Evolutionary conservation across 441 rosid species (phyloP).

Genomic region (Manihot esculenta): DNA sequence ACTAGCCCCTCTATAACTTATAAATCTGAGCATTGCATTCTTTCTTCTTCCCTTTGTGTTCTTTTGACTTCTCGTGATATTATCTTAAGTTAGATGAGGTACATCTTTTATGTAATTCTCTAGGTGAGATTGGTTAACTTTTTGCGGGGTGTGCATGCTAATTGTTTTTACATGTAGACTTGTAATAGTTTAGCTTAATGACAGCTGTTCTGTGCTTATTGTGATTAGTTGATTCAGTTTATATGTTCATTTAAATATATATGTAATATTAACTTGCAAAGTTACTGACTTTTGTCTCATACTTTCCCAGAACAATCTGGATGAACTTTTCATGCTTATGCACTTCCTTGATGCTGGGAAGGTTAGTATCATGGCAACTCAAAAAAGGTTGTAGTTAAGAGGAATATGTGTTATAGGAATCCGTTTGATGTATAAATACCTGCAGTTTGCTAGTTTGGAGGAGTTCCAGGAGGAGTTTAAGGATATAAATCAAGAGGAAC

Average conservation of each 20-base stretch:
- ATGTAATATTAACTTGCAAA: conserved; percentile 13
- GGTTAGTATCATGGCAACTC: no score
- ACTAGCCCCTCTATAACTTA: no score
- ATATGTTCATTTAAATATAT: background rate
- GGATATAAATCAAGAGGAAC: conserved; percentile 99
- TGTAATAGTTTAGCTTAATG: background rate
- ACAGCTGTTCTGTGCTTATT: conserved; percentile 3
- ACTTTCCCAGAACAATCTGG: conserved; percentile 89
- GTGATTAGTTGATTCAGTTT: background rate
- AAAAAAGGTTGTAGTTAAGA: conserved; percentile 17
- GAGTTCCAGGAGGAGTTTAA: conserved; percentile 98
- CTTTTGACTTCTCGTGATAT: background rate
- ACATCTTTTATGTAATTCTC: background rate
- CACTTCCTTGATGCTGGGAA: conserved; percentile 99
- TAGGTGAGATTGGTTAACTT: background rate
- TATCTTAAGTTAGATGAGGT: background rate
- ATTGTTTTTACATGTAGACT: background rate
- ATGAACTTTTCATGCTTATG: conserved; percentile 99
- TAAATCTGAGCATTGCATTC: no score
- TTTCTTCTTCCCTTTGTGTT: background rate
- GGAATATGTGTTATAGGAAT: conserved; percentile 16
- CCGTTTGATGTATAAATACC: conserved; percentile 24
- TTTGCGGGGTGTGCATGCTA: background rate
- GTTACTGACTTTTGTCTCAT: conserved; percentile 32
- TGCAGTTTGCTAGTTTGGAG: conserved; percentile 93